phyloP scores from a whole-genome alignment of 176 grass and related monocot species.

The Aegilops umbellulata region DNA sequence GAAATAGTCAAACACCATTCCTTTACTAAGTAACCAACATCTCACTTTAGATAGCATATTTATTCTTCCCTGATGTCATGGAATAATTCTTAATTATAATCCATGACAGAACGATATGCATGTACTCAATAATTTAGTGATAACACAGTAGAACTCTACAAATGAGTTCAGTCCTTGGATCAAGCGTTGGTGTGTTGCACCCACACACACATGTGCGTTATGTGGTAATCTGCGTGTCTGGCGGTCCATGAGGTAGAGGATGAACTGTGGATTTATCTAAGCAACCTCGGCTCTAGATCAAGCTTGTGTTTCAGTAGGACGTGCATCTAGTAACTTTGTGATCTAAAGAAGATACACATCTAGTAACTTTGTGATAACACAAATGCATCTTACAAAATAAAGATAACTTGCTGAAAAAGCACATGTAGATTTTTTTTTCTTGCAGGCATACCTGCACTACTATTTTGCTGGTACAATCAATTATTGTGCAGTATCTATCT shows the following conservation, averaged over 20 bases:
- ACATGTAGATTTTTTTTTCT: not conserved
- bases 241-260: not conserved
- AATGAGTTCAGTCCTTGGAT: not conserved
- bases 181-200: not conserved
- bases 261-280: not conserved
- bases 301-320: not conserved
- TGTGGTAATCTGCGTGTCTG: not conserved
- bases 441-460: conserved; percentile 54
- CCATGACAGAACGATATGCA: not conserved
- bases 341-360: not conserved
- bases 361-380: conserved; percentile 15
- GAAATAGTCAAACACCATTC: not conserved
- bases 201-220: not conserved
- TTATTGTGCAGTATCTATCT: conserved; percentile 59
- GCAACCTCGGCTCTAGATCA: not conserved
- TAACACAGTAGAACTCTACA: not conserved
- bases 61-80: conserved; percentile 2
- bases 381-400: not conserved
- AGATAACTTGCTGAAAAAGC: conserved; percentile 20
- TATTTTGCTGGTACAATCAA: conserved; percentile 47
- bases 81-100: conserved; percentile 16
- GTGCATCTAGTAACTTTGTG: conserved; percentile 5
- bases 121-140: conserved; percentile 10
- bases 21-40: conserved; percentile 1
- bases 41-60: not conserved